These are phyloP conservation scores for Epichloe scottii DNA, from an alignment of 2,329 filamentous ascomycete species.

Conservation along the genomic window DNA sequence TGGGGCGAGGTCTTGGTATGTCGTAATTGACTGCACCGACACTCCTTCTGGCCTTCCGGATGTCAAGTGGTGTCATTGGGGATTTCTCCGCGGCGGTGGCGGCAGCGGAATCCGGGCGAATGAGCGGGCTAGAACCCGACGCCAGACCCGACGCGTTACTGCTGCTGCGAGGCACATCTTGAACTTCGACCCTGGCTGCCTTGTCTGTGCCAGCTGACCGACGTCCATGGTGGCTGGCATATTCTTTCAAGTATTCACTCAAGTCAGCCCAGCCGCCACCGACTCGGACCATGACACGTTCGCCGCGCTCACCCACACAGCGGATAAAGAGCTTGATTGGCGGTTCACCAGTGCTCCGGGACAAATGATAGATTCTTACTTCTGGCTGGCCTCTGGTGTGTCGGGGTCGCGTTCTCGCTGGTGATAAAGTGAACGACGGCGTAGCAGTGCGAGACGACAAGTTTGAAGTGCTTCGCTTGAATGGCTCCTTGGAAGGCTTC, in stretches of 20 bases:
- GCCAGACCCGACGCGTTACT: conserved; percentile 13
- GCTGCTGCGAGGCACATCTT: conserved; percentile 30
- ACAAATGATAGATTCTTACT: conserved; percentile 86
- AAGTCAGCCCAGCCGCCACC: conserved; percentile 97
- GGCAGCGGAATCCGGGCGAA: conserved; percentile 26
- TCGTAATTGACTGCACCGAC: conserved; percentile 23
- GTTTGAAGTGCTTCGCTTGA: conserved; percentile 37
- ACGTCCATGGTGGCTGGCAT: conserved; percentile 83
- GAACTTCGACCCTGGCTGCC: conserved; percentile 46
- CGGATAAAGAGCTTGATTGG: conserved; percentile 94
- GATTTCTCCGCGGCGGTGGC: conserved; percentile 22
- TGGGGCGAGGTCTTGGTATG: conserved; percentile 22
- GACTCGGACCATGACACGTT: conserved; percentile 95
- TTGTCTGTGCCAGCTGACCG: conserved; percentile 33
- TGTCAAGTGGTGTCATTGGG: conserved; percentile 35
- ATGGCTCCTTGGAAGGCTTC: conserved; percentile 29
- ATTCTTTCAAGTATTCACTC: conserved; percentile 87
- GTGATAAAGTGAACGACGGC: conserved; percentile 57
- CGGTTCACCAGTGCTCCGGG: conserved; percentile 67
- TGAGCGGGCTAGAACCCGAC: conserved; percentile 28
- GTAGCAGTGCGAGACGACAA: conserved; percentile 46
- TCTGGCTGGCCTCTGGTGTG: conserved; percentile 48
- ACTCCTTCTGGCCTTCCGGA: conserved; percentile 42
- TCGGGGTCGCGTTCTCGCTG: conserved; percentile 42
- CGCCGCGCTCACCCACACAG: conserved; percentile 76